Evolutionary conservation across 805 yeast genomes (phyloP), one percentile per base, ranked within the genome.

Genomic region (Ogataea paraovalis): DNA sequence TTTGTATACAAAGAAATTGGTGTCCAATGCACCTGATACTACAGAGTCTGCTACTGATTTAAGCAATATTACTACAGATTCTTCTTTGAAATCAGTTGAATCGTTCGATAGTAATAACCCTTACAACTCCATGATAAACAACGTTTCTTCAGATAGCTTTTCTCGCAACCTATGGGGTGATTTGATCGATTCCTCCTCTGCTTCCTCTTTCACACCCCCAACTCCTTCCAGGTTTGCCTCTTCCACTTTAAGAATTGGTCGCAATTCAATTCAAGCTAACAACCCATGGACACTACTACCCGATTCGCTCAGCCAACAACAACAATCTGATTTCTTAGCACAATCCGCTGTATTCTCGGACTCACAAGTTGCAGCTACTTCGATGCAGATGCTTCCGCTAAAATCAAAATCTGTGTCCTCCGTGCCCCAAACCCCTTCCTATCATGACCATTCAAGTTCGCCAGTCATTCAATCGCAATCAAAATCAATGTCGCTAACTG

Each of bases 91-190:
- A 30, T 30, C 34, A 14, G 12, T 30, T 30, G 34, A 30, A 30
- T 14, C 34, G 6, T 10, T 34, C 16, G 38, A 34, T 34, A 34
- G 12, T 34, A 16, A 6, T 14, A 32, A 8, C 5, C 36, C 34
- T 9, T 30, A n/a, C 20, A 34, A 34, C 12, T 18, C 38, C 7
- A 16, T 34, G 19, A 5, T 34, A 12, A 16, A 16, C 10, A 58
- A 55, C 34, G 55, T 10, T 34, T 34, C 38, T 18, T 6, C 38
- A 34, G 49, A 46, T 37, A 54, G 48, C 4, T 49, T 52, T 28
- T 23, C 43, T 13, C 47, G 45, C 38, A 43, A 42, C 8, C 38
- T 59, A 22, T 59, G 63, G 63, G 44, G 45, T 22, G 59, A 55
- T 39, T 22, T 39, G 30, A 39, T 10, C 4, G 28, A 39, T n/a